These are phyloP conservation scores for Microdochium paspali DNA, from an alignment of 2,329 filamentous ascomycete genomes.

Conservation along the genomic window DNA sequence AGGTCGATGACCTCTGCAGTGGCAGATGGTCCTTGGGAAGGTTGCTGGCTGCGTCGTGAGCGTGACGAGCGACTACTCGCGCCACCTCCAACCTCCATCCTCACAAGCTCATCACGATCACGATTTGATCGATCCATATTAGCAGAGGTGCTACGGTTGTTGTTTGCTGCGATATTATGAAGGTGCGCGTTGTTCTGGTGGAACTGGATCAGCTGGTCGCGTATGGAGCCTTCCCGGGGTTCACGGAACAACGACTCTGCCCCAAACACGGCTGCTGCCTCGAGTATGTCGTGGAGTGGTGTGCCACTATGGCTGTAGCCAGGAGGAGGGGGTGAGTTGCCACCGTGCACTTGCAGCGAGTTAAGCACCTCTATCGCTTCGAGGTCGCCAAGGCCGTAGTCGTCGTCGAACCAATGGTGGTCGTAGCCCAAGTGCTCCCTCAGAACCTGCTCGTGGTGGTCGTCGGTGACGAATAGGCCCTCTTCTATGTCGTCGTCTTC, in stretches of 20 bases:
- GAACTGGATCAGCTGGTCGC: not conserved
- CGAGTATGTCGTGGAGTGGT: not conserved
- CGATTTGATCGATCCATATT: not conserved
- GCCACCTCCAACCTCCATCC: not conserved
- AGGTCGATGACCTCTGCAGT: conserved; percentile 1
- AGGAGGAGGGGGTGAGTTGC: not conserved
- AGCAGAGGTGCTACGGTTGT: not conserved
- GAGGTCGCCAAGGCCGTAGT: conserved; percentile 1
- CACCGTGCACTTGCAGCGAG: not conserved
- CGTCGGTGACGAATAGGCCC: not conserved
- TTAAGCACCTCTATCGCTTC: conserved; percentile 3
- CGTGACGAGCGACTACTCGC: not conserved
- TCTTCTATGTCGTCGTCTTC: conserved; percentile 1
- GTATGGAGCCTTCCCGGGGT: not conserved
- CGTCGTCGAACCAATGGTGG: not conserved
- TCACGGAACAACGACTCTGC: not conserved
- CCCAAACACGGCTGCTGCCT: not conserved
- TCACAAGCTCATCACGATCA: not conserved
- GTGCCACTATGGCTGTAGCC: not conserved
- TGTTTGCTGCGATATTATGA: not conserved
- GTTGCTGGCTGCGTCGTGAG: not conserved
- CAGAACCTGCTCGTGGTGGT: not conserved
- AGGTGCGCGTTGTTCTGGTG: not conserved
- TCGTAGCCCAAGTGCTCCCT: not conserved
- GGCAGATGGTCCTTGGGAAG: not conserved